phyloP scores from a whole-genome alignment of 2,329 filamentous ascomycete species.

The Xylariaceae sp. region DNA sequence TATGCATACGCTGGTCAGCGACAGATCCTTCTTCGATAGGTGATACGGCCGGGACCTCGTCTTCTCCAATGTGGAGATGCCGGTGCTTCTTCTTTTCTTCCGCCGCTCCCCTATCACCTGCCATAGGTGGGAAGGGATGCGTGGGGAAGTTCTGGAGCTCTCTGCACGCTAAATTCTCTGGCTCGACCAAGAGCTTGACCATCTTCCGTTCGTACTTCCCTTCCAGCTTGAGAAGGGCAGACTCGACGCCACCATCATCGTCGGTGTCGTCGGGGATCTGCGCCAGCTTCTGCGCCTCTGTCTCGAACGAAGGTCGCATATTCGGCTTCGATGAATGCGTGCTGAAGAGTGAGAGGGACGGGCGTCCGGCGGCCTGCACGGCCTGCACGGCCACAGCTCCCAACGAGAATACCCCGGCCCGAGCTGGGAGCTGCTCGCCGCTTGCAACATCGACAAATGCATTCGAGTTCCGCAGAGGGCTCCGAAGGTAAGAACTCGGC shows the following conservation, averaged over 20 bases:
- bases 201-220: slow-evolving; percentile 66
- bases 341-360: slow-evolving; percentile 51
- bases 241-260: slow-evolving; percentile 83
- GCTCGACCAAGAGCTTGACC: slow-evolving; percentile 38
- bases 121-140: slow-evolving; percentile 8
- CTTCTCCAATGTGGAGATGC: slow-evolving; percentile 40
- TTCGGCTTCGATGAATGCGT: slow-evolving; percentile 57
- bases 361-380: no score
- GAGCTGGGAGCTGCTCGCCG: slow-evolving; percentile 38
- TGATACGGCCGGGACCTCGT: slow-evolving; percentile 32
- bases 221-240: slow-evolving; percentile 87
- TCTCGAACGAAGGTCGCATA: slow-evolving; percentile 76
- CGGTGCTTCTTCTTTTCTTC: slow-evolving; percentile 33
- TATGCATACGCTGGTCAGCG: slow-evolving; percentile 18
- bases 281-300: slow-evolving; percentile 78
- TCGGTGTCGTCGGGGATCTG: slow-evolving; percentile 77
- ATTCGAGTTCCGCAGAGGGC: slow-evolving; percentile 34
- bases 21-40: slow-evolving; percentile 23
- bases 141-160: slow-evolving; percentile 20
- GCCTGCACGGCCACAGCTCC: slow-evolving; percentile 51
- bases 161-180: slow-evolving; percentile 20
- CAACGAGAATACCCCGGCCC: slow-evolving; percentile 49
- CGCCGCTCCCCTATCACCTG: background rate
- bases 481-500: slow-evolving; percentile 50
- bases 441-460: slow-evolving; percentile 42